Percentiles rank a stretch among this genome's conserved stretches.
These are phyloP conservation scores for Cadophora sp. DNA, from an alignment of 2,329 filamentous ascomycete genomes.

Conservation along the genomic window DNA sequence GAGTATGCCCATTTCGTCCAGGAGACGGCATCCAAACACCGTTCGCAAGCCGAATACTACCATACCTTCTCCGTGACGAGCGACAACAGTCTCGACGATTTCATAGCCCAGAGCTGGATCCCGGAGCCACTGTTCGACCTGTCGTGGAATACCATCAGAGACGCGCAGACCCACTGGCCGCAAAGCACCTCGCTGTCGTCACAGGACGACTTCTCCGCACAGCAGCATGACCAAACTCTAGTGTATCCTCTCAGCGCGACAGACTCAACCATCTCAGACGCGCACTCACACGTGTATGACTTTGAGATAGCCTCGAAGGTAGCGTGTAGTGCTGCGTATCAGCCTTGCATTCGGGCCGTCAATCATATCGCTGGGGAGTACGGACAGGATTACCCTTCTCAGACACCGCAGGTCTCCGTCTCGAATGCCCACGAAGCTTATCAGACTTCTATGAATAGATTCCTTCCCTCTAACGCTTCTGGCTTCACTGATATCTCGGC, in stretches of 20 bases:
- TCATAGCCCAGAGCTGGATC: constrained; percentile 19
- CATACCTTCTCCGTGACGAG: constrained; percentile 4
- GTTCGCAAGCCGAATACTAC: not conserved
- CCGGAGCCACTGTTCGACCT: constrained; percentile 4
- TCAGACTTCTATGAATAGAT: not conserved
- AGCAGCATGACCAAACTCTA: not conserved
- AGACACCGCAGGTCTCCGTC: constrained; percentile 16
- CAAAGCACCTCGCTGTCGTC: not conserved
- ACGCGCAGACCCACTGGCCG: not conserved
- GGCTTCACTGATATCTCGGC: too few relatives aligned
- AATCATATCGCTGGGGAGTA: constrained; percentile 7
- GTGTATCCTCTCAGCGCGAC: not conserved
- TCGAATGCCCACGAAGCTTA: not conserved
- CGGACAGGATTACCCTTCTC: constrained; percentile 16
- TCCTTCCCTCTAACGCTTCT: not conserved
- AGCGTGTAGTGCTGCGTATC: not conserved
- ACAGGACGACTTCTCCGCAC: not conserved
- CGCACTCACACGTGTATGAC: not conserved
- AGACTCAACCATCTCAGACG: not conserved
- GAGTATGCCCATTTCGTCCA: not conserved
- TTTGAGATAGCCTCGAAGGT: not conserved
- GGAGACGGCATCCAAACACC: not conserved
- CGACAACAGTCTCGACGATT: constrained; percentile 5
- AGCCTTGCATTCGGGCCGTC: constrained; percentile 10
- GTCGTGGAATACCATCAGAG: not conserved